Conservation (phyloP, 495 filamentous ascomycete genomes). For the Penicillium salamii region DNA sequence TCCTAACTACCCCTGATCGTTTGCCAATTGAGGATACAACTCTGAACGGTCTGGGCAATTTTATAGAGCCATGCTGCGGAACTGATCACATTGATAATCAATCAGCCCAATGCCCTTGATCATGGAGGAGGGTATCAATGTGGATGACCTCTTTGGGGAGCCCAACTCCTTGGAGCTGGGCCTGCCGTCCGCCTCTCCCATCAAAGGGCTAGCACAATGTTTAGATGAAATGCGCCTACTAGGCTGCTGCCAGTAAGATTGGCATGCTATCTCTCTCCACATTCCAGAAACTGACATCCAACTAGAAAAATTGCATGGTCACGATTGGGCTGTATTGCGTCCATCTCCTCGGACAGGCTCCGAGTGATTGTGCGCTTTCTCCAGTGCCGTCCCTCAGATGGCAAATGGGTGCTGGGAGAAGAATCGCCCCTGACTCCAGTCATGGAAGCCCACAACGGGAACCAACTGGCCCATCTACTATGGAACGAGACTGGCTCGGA, state of each 20-base stretch:
- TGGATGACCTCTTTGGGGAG: constrained; percentile 78
- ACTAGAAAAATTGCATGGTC: constrained; percentile 85
- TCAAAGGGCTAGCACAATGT: constrained; percentile 67
- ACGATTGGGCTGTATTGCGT: constrained; percentile 80
- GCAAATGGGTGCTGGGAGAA: constrained; percentile 75
- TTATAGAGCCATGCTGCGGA: constrained; percentile 11
- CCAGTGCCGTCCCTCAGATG: constrained; percentile 64
- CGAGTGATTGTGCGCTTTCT: constrained; percentile 70
- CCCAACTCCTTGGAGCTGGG: constrained; percentile 47
- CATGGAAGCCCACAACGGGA: constrained; percentile 48
- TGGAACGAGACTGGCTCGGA: constrained; percentile 75
- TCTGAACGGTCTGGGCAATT: constrained; percentile 1
- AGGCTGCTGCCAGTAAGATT: constrained; percentile 83
- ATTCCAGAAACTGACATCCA: constrained; percentile 3
- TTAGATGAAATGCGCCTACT: constrained; percentile 74
- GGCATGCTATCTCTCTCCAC: neutral
- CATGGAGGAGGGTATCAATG: constrained; percentile 69
- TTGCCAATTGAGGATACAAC: neutral
- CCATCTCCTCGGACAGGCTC: constrained; percentile 68
- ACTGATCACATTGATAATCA: neutral
- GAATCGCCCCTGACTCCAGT: constrained; percentile 43
- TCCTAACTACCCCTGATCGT: too few species aligned
- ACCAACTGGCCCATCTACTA: constrained; percentile 66
- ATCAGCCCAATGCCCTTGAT: constrained; percentile 38
- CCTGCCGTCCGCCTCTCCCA: constrained; percentile 53